Percentiles rank a stretch among this genome's conserved stretches.
Conservation (phyloP, 345 rosid species). For the Eucalyptus decipiens region DNA sequence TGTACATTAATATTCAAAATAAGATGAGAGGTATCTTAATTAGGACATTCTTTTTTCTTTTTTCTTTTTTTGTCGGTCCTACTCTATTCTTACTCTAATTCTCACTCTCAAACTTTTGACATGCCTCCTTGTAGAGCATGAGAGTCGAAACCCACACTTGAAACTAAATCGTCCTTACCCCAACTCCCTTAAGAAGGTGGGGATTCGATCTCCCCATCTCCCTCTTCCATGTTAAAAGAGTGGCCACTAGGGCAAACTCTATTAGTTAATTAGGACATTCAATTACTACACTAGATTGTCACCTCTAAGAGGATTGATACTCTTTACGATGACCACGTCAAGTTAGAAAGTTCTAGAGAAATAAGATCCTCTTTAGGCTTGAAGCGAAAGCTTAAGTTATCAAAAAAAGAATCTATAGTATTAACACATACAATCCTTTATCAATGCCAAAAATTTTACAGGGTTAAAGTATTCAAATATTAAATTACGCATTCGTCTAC, state of each 20-base stretch:
- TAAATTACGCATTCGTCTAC: neutral
- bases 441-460: neutral
- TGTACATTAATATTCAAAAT: neutral
- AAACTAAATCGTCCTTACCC: no score
- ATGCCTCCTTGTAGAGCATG: rapidly evolving
- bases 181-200: no score
- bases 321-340: neutral
- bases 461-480: neutral
- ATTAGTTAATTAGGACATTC: neutral
- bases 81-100: no score
- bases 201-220: no score
- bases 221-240: no score
- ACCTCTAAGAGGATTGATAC: neutral
- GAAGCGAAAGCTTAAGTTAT: neutral
- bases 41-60: neutral
- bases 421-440: neutral
- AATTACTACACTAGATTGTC: neutral
- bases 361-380: neutral
- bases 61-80: no score
- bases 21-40: neutral
- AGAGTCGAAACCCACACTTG: no score
- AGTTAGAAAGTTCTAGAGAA: neutral
- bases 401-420: neutral
- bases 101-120: rapidly evolving
- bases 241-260: rapidly evolving